Evolutionary conservation across 2,329 filamentous ascomycete species (phyloP), one percentile per base, ranked within the genome.

Genomic region (Allantophomopsis lycopodina): DNA sequence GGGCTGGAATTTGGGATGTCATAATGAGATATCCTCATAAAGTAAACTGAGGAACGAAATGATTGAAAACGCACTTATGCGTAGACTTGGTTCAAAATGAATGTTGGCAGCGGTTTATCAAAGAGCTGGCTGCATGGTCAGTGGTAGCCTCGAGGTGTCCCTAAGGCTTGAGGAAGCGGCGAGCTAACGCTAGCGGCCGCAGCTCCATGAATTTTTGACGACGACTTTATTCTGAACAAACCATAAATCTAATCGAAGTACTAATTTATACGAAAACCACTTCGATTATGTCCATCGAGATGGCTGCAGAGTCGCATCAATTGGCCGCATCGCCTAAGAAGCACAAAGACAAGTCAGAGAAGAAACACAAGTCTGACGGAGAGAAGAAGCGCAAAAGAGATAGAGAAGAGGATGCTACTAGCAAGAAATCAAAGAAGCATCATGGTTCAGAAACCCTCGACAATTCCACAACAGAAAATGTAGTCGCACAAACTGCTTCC

Each of bases 401-500:
- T 17, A 44, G 50, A 20, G 47, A 41, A 15, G 60, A 63, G 47
- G 63, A 62, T 44, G 64, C 62, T 41, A 58, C 58, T 45, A 63
- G 61, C 44, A 54, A 60, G 48, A 67, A 65, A 51, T 59, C 60
- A 39, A 66, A 67, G 58, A 60, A 65, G 40, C 55, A 55, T 36
- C 56, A 39, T 36, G 11, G 38, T 21, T 38, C 42, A 38, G 37
- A 42, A 36, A 34, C 36, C 12, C n/a, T 36, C n/a, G 41, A 46
- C 35, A 32, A 18, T 31, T 32, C 37, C 28, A 34, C 40, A 17
- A 41, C 33, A 35, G 40, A 38, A 2, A 34, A 32, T 34, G n/a
- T 15, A 34, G 16, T 34, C 32, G 16, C 14, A 17, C 32, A 34
- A 34, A 34, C 32, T 17, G 32, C 14, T 13, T 14, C 7, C 12